phyloP scores from a whole-genome alignment of 2,329 filamentous ascomycete species.

The Diplodia seriata region DNA sequence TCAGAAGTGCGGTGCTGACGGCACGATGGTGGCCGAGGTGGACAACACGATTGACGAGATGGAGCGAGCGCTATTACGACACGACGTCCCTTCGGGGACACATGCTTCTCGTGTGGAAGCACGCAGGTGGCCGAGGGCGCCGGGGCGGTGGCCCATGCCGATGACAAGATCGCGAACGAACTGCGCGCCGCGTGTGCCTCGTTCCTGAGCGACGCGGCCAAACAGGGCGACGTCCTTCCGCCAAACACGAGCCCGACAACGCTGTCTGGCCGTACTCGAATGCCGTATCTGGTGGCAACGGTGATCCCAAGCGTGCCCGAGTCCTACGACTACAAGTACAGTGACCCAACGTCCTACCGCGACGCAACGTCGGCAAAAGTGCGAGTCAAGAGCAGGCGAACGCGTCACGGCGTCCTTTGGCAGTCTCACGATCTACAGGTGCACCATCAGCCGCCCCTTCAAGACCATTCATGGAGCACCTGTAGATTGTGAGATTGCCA shows the following conservation, averaged over 20 bases:
- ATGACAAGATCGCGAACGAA: not conserved
- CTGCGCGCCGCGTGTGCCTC: not conserved
- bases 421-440: not conserved
- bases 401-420: too few relatives aligned
- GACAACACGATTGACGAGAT: too few relatives aligned
- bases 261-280: constrained; percentile 20
- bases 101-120: too few relatives aligned
- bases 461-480: not conserved
- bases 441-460: not conserved
- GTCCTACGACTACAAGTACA: too few relatives aligned
- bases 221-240: not conserved
- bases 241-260: not conserved
- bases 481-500: not conserved
- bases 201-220: not conserved
- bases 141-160: not conserved
- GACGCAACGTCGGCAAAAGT: too few relatives aligned
- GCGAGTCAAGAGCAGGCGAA: too few relatives aligned
- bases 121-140: too few relatives aligned
- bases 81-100: too few relatives aligned
- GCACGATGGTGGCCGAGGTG: too few relatives aligned
- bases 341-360: too few relatives aligned
- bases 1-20: too few relatives aligned
- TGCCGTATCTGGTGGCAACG: constrained; percentile 10
- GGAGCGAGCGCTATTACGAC: too few relatives aligned
- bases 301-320: constrained; percentile 14